Percentiles rank a stretch among this genome's conserved stretches.
Evolutionary conservation across 2,329 filamentous ascomycete genomes (phyloP).

Genomic region (Coniochaeta sp.): DNA sequence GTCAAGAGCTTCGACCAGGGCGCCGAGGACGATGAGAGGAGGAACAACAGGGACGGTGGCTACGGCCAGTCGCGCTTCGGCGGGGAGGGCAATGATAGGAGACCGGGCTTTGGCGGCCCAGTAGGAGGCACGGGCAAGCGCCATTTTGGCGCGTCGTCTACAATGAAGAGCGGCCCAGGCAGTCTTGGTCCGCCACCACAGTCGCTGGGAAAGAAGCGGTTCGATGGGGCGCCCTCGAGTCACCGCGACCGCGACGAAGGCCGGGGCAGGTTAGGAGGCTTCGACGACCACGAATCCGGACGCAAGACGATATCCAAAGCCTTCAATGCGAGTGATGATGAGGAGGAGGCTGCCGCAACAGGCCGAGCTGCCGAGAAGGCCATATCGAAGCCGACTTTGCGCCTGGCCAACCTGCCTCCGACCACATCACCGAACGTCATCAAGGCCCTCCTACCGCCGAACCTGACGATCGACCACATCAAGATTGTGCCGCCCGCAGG

Average conservation of each 20-base stretch:
- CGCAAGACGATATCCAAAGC: constrained; percentile 60
- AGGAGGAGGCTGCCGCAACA: constrained; percentile 37
- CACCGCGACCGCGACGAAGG: constrained; percentile 23
- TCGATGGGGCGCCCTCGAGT: constrained; percentile 35
- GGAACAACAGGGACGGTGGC: constrained; percentile 12
- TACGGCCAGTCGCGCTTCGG: constrained; percentile 10
- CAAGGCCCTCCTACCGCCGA: constrained; percentile 51
- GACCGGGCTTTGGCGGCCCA: constrained; percentile 19
- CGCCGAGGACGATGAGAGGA: constrained; percentile 36
- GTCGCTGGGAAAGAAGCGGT: constrained; percentile 47
- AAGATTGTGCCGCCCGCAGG: constrained; percentile 56
- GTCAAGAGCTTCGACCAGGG: constrained; percentile 70
- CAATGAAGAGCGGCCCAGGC: constrained; percentile 55
- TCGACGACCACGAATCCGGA: constrained; percentile 30
- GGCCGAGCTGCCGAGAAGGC: constrained; percentile 50
- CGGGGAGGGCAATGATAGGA: constrained; percentile 18
- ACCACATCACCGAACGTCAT: constrained; percentile 52
- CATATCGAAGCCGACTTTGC: constrained; percentile 54
- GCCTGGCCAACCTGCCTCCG: constrained; percentile 54
- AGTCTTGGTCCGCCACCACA: constrained; percentile 49
- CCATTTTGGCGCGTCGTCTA: constrained; percentile 56
- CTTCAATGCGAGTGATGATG: constrained; percentile 63
- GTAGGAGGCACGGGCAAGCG: constrained; percentile 40
- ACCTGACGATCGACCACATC: constrained; percentile 63
- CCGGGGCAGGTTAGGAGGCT: constrained; percentile 26